Percentiles rank a stretch among this genome's conserved stretches.
Evolutionary conservation across 2,329 filamentous ascomycete genomes (phyloP).

Genomic region (Magnaporthiopsis poae): DNA sequence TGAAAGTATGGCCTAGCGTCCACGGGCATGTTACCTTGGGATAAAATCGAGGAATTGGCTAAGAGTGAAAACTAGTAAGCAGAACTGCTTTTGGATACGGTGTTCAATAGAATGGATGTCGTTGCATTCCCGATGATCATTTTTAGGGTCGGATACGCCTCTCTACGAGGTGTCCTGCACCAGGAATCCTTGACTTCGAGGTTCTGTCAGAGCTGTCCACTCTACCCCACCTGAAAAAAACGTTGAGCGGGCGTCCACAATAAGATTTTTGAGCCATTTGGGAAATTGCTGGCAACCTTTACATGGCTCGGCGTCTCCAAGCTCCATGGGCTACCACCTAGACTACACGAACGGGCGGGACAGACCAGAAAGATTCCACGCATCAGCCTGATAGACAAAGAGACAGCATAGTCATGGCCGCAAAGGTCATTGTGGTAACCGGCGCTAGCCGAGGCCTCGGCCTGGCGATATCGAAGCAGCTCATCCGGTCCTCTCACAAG

Average conservation of each 20-base stretch:
- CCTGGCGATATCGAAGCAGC: constrained; percentile 41
- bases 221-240: background rate
- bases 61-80: background rate
- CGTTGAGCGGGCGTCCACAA: background rate
- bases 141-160: no score
- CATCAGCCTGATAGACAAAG: background rate
- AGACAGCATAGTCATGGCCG: constrained; percentile 26
- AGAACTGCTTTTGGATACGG: no score
- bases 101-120: no score
- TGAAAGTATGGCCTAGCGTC: background rate
- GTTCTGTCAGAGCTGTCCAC: background rate
- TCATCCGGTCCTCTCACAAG: constrained; percentile 45
- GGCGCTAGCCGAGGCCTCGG: constrained; percentile 56
- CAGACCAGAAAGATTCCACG: background rate
- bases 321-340: background rate
- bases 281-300: background rate
- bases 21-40: background rate
- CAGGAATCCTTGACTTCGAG: constrained; percentile 1
- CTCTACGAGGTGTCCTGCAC: no score
- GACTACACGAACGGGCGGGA: background rate
- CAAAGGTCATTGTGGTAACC: constrained; percentile 61
- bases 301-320: background rate
- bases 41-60: constrained; percentile 24
- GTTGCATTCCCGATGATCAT: no score
- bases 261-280: background rate